Base-by-base conservation (phyloP, 2,329 filamentous ascomycete genomes). In the Paecilomyces fulvus region DNA sequence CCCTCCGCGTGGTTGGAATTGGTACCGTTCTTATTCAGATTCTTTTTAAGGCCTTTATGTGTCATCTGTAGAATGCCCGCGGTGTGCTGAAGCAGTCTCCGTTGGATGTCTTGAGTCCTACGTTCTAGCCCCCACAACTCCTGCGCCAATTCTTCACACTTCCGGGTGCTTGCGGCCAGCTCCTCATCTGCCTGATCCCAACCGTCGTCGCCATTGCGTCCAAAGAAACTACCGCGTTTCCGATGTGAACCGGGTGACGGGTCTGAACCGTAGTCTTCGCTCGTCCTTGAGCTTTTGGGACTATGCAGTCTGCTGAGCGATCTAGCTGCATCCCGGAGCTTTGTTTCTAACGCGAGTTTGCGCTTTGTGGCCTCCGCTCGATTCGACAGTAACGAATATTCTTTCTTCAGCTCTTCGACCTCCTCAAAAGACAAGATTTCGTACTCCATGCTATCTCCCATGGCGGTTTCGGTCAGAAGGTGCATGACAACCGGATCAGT, bases 11-110 rank as follows among this genome's bases (percentile, higher is more conserved):
- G 54, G 14, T 30, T 53, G 21, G 60, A 58, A 49, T 71, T 56
- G 28, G 56, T 51, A 25, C 64, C 61, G 20, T 58, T 62, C 30
- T 73, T 73, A 53, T 78, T 74, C 7, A 76, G 70, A 62, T 82
- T 83, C 65, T 83, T 87, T 57, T 80, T 78, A n/a, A 87, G 79
- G 0, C 83, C 84, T 64, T 87, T 88, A 73, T 97, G 92, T 8
- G 92, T 95, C 71, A 95, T 82, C 68, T 96, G 91, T 55, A 99
- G 77, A 43, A 99, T 89, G 49, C 90, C 92, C 12, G 94, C 92
- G 0, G 92, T 97, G 70, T 99, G 94, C 70, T 92, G 86, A 53
- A 97, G 77, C 49, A 99, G 76, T 59, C 85, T 83, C 64, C 83
- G 83, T 65, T 95, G 89, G 8, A 89, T 82, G 57, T 87, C 82